Evolutionary conservation across 208 protist species (phyloP).

Genomic region (Trypanosoma cruzi): DNA sequence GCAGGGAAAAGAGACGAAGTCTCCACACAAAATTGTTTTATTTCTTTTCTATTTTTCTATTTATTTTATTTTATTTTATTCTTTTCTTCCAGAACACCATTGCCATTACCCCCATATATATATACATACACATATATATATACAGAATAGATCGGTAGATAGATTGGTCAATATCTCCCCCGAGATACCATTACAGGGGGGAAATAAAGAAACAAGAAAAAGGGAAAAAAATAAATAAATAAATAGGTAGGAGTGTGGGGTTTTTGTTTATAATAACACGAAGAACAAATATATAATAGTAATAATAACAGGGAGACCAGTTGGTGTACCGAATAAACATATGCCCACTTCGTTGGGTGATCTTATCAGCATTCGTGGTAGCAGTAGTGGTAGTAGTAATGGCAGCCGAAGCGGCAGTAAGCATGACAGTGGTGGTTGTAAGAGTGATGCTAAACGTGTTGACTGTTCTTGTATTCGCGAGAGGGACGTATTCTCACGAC

Average conservation of each 20-base stretch:
- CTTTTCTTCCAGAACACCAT: too few species aligned
- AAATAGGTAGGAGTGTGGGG: not conserved
- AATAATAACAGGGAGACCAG: too few species aligned
- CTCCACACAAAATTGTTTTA: too few species aligned
- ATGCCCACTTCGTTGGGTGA: too few species aligned
- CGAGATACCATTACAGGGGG: not conserved
- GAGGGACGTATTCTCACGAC: not conserved
- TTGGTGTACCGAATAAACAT: too few species aligned
- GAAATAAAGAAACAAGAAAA: not conserved
- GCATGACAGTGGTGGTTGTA: not conserved
- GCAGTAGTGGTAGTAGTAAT: not conserved
- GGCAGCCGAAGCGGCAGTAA: not conserved
- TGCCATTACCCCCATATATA: not conserved
- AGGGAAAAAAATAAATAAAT: not conserved
- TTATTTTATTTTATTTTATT: too few species aligned
- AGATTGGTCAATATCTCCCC: too few species aligned
- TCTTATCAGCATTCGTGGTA: not conserved
- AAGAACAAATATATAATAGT: too few species aligned
- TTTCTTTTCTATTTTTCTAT: too few species aligned
- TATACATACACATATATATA: not conserved
- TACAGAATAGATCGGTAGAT: not conserved
- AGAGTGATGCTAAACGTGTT: constrained; percentile 1
- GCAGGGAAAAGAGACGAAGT: too few species aligned
- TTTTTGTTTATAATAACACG: too few species aligned
- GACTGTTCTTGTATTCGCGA: not conserved